A percentile compares a stretch with the other conserved stretches of the same genome.
phyloP scores from a whole-genome alignment of 331 rosid genomes.

The Erythrophleum ivorense region DNA sequence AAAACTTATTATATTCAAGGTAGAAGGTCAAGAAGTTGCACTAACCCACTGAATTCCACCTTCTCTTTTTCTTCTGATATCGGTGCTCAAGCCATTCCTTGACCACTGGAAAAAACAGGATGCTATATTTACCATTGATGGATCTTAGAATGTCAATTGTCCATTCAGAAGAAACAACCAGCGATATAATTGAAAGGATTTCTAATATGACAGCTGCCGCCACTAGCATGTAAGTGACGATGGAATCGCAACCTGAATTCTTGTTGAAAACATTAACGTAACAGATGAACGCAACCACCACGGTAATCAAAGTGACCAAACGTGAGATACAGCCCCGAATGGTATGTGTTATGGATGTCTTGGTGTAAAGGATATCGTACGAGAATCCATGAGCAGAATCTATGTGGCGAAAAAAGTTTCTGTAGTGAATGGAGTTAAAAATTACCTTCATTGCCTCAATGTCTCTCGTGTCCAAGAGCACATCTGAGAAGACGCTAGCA shows the following conservation, averaged over 20 bases:
- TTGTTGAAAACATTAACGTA: not conserved
- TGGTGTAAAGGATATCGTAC: constrained; percentile 24
- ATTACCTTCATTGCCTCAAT: too few relatives aligned
- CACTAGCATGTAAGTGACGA: not conserved
- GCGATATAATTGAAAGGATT: not conserved
- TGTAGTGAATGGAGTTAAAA: too few relatives aligned
- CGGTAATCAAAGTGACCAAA: not conserved
- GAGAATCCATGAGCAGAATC: too few relatives aligned
- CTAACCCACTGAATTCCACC: not conserved
- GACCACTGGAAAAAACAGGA: too few relatives aligned
- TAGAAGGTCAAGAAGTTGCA: not conserved
- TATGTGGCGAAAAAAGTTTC: too few relatives aligned
- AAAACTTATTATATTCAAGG: not conserved
- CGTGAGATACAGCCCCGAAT: constrained; percentile 9
- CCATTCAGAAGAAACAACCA: not conserved
- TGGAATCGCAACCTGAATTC: not conserved
- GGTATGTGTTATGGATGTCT: not conserved
- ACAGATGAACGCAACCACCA: not conserved
- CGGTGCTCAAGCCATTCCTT: too few relatives aligned
- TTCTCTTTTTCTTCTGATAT: not conserved
- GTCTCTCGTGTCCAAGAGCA: too few relatives aligned
- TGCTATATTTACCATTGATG: too few relatives aligned
- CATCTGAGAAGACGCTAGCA: too few relatives aligned
- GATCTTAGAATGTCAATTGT: too few relatives aligned
- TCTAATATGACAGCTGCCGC: not conserved